phyloP scores from a whole-genome alignment of 306 rosid genomes.

The Benincasa hispida region DNA sequence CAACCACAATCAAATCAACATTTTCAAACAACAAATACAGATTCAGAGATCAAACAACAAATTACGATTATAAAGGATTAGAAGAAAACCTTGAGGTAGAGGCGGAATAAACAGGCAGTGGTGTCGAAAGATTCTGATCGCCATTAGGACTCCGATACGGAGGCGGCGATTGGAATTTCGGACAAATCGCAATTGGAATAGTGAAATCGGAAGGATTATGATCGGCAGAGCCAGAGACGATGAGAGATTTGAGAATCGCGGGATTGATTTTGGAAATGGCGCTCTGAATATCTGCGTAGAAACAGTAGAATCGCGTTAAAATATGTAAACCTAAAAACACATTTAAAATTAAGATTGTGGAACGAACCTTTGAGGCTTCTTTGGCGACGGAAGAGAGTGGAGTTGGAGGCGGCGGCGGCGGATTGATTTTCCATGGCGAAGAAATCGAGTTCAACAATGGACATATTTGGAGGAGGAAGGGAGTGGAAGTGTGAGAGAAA shows the following conservation, averaged over 20 bases:
- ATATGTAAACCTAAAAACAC: background rate
- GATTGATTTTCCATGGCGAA: conserved; percentile 17
- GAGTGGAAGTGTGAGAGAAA: background rate
- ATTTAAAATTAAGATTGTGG: no score
- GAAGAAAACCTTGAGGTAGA: background rate
- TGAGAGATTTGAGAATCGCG: conserved; percentile 27
- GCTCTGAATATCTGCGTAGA: conserved; percentile 12
- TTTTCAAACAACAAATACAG: background rate
- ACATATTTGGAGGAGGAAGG: conserved; percentile 3
- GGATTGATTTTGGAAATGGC: conserved; percentile 30
- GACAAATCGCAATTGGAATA: background rate
- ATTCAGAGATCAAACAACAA: background rate
- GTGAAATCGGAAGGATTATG: background rate
- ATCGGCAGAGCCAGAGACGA: conserved; percentile 7
- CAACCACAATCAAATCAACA: background rate
- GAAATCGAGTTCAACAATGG: conserved; percentile 30
- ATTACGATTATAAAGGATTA: background rate
- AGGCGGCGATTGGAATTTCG: background rate
- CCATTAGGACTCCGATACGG: background rate
- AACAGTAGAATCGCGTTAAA: background rate
- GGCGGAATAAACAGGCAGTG: background rate
- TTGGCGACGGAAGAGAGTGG: conserved; percentile 29
- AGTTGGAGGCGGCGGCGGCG: conserved; percentile 1
- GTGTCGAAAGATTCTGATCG: background rate
- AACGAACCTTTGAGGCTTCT: conserved; percentile 35